A percentile compares a stretch with the other conserved stretches of the same genome.
phyloP scores from a whole-genome alignment of 2,329 filamentous ascomycete species.

The Phaeoacremonium minimum region DNA sequence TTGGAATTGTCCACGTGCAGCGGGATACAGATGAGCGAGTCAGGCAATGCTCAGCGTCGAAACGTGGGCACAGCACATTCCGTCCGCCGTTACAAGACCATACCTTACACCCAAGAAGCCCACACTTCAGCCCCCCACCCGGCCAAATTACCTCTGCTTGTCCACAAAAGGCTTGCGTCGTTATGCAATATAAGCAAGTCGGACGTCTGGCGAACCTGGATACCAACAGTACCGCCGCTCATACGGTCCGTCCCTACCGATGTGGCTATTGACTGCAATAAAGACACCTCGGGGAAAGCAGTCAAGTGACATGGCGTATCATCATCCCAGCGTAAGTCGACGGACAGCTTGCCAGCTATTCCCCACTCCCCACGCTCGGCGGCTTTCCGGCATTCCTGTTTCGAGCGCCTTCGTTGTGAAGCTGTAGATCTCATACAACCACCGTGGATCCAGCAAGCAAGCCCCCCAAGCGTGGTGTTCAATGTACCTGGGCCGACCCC shows the following conservation, averaged over 20 bases:
- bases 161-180: not conserved
- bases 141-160: not conserved
- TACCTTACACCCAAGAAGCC: no score
- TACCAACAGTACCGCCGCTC: conserved; percentile 22
- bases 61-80: no score
- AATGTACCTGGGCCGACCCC: conserved; percentile 4
- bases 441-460: conserved; percentile 9
- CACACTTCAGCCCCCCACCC: not conserved
- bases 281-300: conserved; percentile 14
- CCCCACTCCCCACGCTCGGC: conserved; percentile 17
- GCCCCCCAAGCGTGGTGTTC: not conserved
- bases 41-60: no score
- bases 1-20: no score
- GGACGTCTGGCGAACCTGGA: not conserved
- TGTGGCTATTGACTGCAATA: conserved; percentile 26
- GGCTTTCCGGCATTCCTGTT: conserved; percentile 18
- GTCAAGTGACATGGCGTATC: conserved; percentile 21
- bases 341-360: conserved; percentile 5
- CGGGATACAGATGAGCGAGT: no score
- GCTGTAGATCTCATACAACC: conserved; percentile 8
- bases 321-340: conserved; percentile 13
- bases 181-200: not conserved
- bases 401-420: conserved; percentile 7
- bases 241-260: conserved; percentile 36
- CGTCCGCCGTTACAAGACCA: no score